Conservation (phyloP, 1,284 basidiomycete species). For the Ceratobasidium theobromae region DNA sequence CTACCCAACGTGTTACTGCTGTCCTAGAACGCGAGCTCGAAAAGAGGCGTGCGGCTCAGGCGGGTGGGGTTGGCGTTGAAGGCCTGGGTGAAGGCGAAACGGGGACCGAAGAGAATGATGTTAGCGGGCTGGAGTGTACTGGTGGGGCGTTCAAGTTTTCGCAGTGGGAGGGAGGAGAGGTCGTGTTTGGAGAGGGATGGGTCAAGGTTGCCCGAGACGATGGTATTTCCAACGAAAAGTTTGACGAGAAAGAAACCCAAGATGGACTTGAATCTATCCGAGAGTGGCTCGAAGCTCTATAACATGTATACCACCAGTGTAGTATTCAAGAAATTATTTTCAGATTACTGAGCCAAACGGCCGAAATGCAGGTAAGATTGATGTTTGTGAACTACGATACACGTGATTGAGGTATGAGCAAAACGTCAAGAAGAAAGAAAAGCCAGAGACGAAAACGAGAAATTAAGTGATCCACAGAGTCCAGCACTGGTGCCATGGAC, state of each 20-base stretch:
- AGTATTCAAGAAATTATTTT: background rate
- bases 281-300: slow-evolving; percentile 55
- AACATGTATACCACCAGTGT: background rate
- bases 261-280: slow-evolving; percentile 52
- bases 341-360: background rate
- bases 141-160: slow-evolving; percentile 64
- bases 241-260: slow-evolving; percentile 41
- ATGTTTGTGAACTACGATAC: slow-evolving; percentile 31
- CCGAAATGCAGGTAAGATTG: slow-evolving; percentile 29
- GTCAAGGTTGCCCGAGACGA: slow-evolving; percentile 44
- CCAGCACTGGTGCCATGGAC: background rate
- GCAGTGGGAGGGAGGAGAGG: slow-evolving; percentile 77
- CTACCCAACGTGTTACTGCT: slow-evolving; percentile 65
- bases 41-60: slow-evolving; percentile 63
- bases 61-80: slow-evolving; percentile 66
- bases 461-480: slow-evolving; percentile 22
- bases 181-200: slow-evolving; percentile 63
- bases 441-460: background rate
- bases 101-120: slow-evolving; percentile 53
- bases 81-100: slow-evolving; percentile 53
- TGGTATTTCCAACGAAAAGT: slow-evolving; percentile 29
- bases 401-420: slow-evolving; percentile 8
- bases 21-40: slow-evolving; percentile 79
- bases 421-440: background rate
- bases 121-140: slow-evolving; percentile 65